phyloP scores from a whole-genome alignment of 306 rosid genomes.

The Ceratonia siliqua region DNA sequence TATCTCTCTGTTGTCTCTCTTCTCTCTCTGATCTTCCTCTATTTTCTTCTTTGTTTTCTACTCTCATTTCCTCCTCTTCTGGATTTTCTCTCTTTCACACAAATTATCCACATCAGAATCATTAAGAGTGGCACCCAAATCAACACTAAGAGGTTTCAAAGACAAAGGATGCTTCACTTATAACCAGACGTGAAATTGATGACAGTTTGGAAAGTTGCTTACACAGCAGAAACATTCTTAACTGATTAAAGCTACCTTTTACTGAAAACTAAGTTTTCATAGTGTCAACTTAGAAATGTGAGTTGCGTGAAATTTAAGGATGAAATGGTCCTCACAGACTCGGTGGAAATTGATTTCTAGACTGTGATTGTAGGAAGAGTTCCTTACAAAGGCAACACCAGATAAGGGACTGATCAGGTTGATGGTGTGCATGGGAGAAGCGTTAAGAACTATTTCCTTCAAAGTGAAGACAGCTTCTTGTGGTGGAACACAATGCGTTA shows the following conservation, averaged over 20 bases:
- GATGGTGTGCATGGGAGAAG: slow-evolving; percentile 91
- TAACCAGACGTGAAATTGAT: slow-evolving; percentile 81
- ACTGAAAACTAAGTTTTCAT: too few relatives aligned
- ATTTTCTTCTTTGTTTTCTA: too few relatives aligned
- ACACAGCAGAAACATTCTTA: background rate
- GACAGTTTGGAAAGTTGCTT: slow-evolving; percentile 79
- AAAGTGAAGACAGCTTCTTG: slow-evolving; percentile 99
- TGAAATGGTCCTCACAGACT: too few relatives aligned
- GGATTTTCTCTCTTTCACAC: too few relatives aligned
- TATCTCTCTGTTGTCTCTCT: too few relatives aligned
- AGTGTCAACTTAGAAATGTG: background rate
- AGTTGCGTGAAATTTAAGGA: too few relatives aligned
- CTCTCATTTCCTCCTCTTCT: too few relatives aligned
- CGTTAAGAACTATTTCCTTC: slow-evolving; percentile 86
- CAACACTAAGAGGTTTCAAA: slow-evolving; percentile 59
- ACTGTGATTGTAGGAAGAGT: slow-evolving; percentile 74
- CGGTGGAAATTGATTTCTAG: too few relatives aligned
- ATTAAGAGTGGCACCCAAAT: slow-evolving; percentile 60
- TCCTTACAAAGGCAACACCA: slow-evolving; percentile 80
- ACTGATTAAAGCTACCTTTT: too few relatives aligned
- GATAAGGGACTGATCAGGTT: slow-evolving; percentile 85
- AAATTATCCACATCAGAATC: too few relatives aligned
- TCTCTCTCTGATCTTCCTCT: too few relatives aligned
- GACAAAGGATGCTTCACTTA: slow-evolving; percentile 50
- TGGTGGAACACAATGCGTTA: slow-evolving; percentile 98